Base-by-base conservation (phyloP, 768 basidiomycete genomes). In the Boletus tomentosulus region DNA sequence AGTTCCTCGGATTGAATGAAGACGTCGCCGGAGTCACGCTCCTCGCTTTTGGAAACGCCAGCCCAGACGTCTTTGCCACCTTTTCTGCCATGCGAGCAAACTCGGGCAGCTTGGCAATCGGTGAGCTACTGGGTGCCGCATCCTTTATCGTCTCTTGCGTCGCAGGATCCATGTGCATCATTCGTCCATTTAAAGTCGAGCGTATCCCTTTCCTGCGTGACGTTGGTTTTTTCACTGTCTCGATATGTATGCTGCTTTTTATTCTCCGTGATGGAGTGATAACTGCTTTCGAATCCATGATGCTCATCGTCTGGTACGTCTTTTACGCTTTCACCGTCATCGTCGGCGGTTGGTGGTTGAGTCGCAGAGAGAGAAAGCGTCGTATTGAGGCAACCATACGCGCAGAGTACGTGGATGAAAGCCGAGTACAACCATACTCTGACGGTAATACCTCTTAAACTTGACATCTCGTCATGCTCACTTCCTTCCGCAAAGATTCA, bases 131-230 rank as follows among this genome's bases (percentile, higher is more conserved):
- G 12, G 97, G 97, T 6, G 96, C 96, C 2, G 95, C 96, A 0
- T 81, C 91, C 2, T 99, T 99, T 75, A 95, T 99, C 70, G 86
- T 92, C 22, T 92, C 92, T 2, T 92, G 94, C 63, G 97, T 99
- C 24, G 96, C 92, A 12, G 97, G 97, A 8, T 87, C 89, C n/a
- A 96, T 99, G 87, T 94, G 92, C 61, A 85, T 98, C 70, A 93
- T 98, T 71, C 89, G 88, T 54, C 95, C 96, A 0, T 99, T 99
- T 73, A 81, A 83, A 60, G 93, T 98, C 28, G 76, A 86, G 33
- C 83, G 77, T 0, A 74, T 77, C 16, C 86, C 90, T 0, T 99
- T 98, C 74, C 71, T 98, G 11, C 87, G 97, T 37, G 97, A 99
- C 69, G 89, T 96, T 31, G 86, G 90, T 6, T 98, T 98, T 78